phyloP scores from a whole-genome alignment of 2,329 filamentous ascomycete genomes.

The Fusarium tanahbumbuense region DNA sequence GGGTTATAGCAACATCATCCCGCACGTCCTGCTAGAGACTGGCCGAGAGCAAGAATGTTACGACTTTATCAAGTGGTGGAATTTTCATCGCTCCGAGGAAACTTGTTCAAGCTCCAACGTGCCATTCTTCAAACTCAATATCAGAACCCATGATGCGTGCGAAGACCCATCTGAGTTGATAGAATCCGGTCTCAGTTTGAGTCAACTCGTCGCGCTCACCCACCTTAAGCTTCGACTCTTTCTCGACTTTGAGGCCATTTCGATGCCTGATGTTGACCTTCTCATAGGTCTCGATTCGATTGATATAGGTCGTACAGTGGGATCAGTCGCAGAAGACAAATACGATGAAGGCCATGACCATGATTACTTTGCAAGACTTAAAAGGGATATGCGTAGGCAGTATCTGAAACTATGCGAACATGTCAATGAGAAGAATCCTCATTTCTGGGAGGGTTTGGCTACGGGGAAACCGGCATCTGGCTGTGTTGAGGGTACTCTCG shows the following conservation, averaged over 20 bases:
- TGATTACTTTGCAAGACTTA: accelerated
- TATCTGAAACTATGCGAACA: neutral
- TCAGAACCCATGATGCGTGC: neutral
- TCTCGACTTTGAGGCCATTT: neutral
- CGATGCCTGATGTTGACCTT: no score
- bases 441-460: neutral
- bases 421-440: neutral
- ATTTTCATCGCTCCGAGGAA: no score
- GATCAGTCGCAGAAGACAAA: neutral
- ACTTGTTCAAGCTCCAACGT: no score
- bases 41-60: neutral
- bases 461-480: no score
- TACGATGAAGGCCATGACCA: neutral
- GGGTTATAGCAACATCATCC: neutral
- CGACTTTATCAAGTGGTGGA: no score
- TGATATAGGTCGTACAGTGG: no score
- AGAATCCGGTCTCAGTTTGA: neutral
- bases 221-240: neutral
- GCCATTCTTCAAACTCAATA: no score
- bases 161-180: accelerated
- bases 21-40: neutral
- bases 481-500: accelerated
- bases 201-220: neutral
- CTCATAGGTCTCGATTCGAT: no score
- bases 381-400: neutral